Percentiles rank a stretch among this genome's conserved stretches.
phyloP scores from a whole-genome alignment of 331 rosid genomes.

The Malus hybrid region DNA sequence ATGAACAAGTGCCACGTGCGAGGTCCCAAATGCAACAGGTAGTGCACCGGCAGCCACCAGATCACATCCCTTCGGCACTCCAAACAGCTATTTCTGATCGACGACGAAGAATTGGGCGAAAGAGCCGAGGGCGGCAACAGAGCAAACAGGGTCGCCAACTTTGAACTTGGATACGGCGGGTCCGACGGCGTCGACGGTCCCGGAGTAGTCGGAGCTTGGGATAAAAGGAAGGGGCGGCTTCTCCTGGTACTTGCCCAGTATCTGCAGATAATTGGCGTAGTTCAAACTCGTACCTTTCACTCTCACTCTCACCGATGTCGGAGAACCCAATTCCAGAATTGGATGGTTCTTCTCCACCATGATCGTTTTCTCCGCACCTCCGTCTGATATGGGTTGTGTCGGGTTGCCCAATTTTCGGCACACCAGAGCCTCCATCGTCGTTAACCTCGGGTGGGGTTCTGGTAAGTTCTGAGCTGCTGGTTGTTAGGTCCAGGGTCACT shows the following conservation, averaged over 20 bases:
- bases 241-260: slow-evolving; percentile 75
- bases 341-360: slow-evolving; percentile 39
- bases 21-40: slow-evolving; percentile 88
- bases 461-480: slow-evolving; percentile 75
- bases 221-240: slow-evolving; percentile 65
- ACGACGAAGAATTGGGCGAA: slow-evolving; percentile 71
- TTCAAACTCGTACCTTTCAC: slow-evolving; percentile 90
- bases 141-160: slow-evolving; percentile 75
- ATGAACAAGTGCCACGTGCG: slow-evolving; percentile 83
- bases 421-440: slow-evolving; percentile 68
- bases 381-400: slow-evolving; percentile 14
- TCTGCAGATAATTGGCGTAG: slow-evolving; percentile 80
- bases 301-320: slow-evolving; percentile 68
- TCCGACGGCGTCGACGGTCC: slow-evolving; percentile 75
- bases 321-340: slow-evolving; percentile 52
- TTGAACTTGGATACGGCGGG: slow-evolving; percentile 47
- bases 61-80: slow-evolving; percentile 83
- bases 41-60: slow-evolving; percentile 80
- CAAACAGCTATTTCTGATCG: slow-evolving; percentile 51
- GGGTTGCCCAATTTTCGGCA: slow-evolving; percentile 90
- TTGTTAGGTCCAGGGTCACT: slow-evolving; percentile 75
- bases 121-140: slow-evolving; percentile 56
- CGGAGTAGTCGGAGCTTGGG: slow-evolving; percentile 85
- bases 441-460: not conserved
- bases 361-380: slow-evolving; percentile 16